These are phyloP conservation scores for Candida koratica DNA, from an alignment of 805 yeast genomes.

Conservation along the genomic window DNA sequence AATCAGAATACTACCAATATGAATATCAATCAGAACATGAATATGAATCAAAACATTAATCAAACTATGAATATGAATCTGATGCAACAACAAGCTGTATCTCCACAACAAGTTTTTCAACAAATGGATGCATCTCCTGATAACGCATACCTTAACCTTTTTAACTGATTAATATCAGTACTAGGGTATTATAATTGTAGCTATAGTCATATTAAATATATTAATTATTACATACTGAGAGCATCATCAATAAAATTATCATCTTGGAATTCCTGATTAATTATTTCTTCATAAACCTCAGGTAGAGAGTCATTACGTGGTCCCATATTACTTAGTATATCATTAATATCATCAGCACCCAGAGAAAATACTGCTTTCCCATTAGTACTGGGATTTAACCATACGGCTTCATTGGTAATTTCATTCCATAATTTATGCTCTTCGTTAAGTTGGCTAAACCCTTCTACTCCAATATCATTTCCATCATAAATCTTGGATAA, in stretches of 20 bases:
- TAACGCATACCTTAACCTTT: constrained; percentile 25
- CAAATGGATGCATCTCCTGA: constrained; percentile 18
- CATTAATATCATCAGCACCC: constrained; percentile 7
- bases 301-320: background rate
- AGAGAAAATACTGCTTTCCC: background rate
- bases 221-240: background rate
- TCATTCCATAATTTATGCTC: constrained; percentile 68
- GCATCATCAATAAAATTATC: background rate
- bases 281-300: constrained; percentile 1
- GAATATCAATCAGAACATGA: constrained; percentile 2
- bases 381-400: constrained; percentile 45
- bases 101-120: constrained; percentile 39
- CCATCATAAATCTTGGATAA: constrained; percentile 30
- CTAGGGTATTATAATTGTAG: too few relatives aligned
- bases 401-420: constrained; percentile 70
- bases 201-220: too few relatives aligned
- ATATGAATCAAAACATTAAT: constrained; percentile 7
- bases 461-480: constrained; percentile 41
- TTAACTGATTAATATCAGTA: constrained; percentile 17
- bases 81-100: constrained; percentile 20
- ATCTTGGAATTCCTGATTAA: constrained; percentile 1
- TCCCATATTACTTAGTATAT: constrained; percentile 6
- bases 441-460: constrained; percentile 38
- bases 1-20: constrained; percentile 1
- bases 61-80: constrained; percentile 13